Base-by-base conservation (phyloP, 306 rosid genomes). In the Acacia confusa region DNA sequence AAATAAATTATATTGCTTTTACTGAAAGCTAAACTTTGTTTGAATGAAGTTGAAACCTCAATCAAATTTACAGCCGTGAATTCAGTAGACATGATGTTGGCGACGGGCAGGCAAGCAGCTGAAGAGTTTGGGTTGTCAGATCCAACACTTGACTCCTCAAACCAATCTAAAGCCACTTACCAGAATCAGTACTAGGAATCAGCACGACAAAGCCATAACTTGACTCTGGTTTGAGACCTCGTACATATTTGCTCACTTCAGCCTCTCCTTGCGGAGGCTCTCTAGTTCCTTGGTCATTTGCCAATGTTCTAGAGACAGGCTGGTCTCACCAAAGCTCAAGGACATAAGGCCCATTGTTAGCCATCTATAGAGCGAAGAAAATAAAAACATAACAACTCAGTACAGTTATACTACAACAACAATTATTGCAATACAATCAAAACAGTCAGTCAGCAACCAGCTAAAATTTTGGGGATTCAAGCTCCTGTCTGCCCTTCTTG, bases 401-500 rank as follows among this genome's bases (percentile, higher is more conserved):
- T 8, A 4, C 30, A 2, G 53, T 40, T 32, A 55, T 28, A 50
- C 65, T 14, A 4, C 16, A 78, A 75, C 45, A 16, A 32, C 68
- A 58, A 55, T 2, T 27, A 48, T 74, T 75, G 44, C 15, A 34
- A 13, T 55, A 16, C 53, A 72, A 60, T 55, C 10, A 20, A 55
- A 20, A 45, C 53, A 60, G 65, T 68, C 55, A 38, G 53, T 71
- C 34, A 58, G 71, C 84, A 67, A 92, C 97, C 99, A 90, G 97
- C 92, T 90, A 40, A 93, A 88, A 76, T 90, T 97, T 77, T 86
- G 85, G 74, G 83, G 70, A 67, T 85, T 89, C 75, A 93, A 75
- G 84, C 86, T 92, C 84, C 91, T 74, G 58, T 93, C 95, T 20
- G 84, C 91, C 79, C 88, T 92, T 81, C 88, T 89, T 36, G 92